A percentile compares a stretch with the other conserved stretches of the same genome.
phyloP scores from a whole-genome alignment of 352 stramenopile genomes.

The Phytophthora sp. region DNA sequence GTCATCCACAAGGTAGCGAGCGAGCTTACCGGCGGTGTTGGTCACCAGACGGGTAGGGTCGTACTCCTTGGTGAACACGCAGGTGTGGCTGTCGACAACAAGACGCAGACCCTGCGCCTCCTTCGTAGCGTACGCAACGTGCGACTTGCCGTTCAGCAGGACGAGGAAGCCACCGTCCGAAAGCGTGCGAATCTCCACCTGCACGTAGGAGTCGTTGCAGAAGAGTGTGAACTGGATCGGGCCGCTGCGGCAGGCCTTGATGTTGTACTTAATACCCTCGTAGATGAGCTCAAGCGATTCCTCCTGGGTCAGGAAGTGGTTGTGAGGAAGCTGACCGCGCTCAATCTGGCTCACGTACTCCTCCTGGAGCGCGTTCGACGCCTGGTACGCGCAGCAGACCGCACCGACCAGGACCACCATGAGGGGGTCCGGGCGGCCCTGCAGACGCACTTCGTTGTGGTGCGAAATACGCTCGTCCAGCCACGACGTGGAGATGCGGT shows the following conservation, averaged over 20 bases:
- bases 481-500: slow-evolving; percentile 99
- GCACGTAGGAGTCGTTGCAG: slow-evolving; percentile 87
- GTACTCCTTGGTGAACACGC: slow-evolving; percentile 99
- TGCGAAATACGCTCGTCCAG: slow-evolving; percentile 96
- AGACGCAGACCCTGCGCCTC: slow-evolving; percentile 91
- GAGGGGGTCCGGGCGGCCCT: slow-evolving; percentile 83
- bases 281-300: slow-evolving; percentile 98
- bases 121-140: slow-evolving; percentile 97
- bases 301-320: slow-evolving; percentile 83
- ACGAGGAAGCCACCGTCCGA: slow-evolving; percentile 99
- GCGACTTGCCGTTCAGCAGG: slow-evolving; percentile 95
- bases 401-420: slow-evolving; percentile 91
- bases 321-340: slow-evolving; percentile 92
- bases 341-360: slow-evolving; percentile 88
- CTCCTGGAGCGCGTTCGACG: slow-evolving; percentile 70
- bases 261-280: slow-evolving; percentile 98
- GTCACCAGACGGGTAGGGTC: slow-evolving; percentile 98
- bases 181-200: slow-evolving; percentile 95
- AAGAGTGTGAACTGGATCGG: slow-evolving; percentile 93
- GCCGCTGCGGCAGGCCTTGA: slow-evolving; percentile 91
- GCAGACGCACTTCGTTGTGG: slow-evolving; percentile 90
- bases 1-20: slow-evolving; percentile 98
- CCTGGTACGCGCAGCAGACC: slow-evolving; percentile 83
- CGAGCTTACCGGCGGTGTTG: slow-evolving; percentile 98
- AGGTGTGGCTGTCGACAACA: slow-evolving; percentile 95